A percentile compares a stretch with the other conserved stretches of the same genome.
Evolutionary conservation across 306 rosid genomes (phyloP).

Genomic region (Gynostemma pentaphyllum): DNA sequence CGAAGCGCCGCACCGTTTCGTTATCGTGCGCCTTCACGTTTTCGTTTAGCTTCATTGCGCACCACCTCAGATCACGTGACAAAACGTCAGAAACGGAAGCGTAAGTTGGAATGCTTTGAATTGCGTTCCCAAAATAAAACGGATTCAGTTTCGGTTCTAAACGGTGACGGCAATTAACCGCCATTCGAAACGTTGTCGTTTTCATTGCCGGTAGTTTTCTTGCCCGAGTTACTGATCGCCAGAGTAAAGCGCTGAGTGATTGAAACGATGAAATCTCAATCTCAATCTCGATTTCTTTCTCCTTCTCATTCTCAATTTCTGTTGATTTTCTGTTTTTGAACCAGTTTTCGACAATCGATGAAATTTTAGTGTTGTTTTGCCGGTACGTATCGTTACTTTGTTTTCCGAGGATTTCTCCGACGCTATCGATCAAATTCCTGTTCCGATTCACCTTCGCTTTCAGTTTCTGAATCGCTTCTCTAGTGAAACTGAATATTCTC

Average conservation of each 20-base stretch:
- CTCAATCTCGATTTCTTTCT: neutral
- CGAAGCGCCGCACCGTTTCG: slow-evolving; percentile 32
- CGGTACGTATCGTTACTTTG: slow-evolving; percentile 31
- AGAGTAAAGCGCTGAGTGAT: slow-evolving; percentile 58
- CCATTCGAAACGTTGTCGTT: slow-evolving; percentile 80
- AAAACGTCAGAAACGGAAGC: slow-evolving; percentile 45
- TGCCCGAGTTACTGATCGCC: slow-evolving; percentile 78
- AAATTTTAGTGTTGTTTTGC: slow-evolving; percentile 20
- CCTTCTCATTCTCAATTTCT: slow-evolving; percentile 2
- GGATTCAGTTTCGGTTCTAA: slow-evolving; percentile 53
- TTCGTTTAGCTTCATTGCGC: slow-evolving; percentile 60
- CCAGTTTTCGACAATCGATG: slow-evolving; percentile 31
- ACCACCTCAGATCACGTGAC: slow-evolving; percentile 48
- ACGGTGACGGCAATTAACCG: slow-evolving; percentile 66
- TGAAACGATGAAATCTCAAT: slow-evolving; percentile 71
- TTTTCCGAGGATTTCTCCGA: slow-evolving; percentile 41
- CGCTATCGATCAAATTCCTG: neutral
- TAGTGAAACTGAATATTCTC: slow-evolving; percentile 66
- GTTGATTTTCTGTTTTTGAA: slow-evolving; percentile 18
- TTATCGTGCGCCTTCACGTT: slow-evolving; percentile 57
- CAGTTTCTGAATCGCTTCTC: slow-evolving; percentile 48
- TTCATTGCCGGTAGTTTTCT: slow-evolving; percentile 40
- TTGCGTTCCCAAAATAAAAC: slow-evolving; percentile 87
- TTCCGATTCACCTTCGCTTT: slow-evolving; percentile 42
- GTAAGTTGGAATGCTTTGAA: slow-evolving; percentile 62